Evolutionary conservation across 2,329 filamentous ascomycete genomes (phyloP).

Genomic region (Sphaerostilbella broomeana): DNA sequence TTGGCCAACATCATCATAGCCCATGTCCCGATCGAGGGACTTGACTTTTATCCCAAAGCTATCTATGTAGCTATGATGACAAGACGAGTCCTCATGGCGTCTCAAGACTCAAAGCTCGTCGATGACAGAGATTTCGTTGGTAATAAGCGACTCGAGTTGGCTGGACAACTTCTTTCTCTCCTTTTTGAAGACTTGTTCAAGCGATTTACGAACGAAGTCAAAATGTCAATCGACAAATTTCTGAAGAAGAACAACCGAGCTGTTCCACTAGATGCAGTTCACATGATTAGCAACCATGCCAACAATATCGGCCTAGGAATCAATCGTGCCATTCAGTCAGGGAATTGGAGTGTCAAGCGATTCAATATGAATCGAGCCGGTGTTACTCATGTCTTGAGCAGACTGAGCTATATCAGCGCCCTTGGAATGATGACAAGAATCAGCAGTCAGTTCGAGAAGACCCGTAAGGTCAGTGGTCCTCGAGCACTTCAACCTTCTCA

Average conservation of each 20-base stretch:
- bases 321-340: slow-evolving; percentile 92
- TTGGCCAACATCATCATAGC: slow-evolving; percentile 89
- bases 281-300: slow-evolving; percentile 76
- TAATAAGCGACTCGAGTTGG: slow-evolving; percentile 92
- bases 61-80: slow-evolving; percentile 97
- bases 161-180: slow-evolving; percentile 86
- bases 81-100: slow-evolving; percentile 89
- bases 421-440: slow-evolving; percentile 99
- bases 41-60: slow-evolving; percentile 96
- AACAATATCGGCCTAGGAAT: slow-evolving; percentile 87
- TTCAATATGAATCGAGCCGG: slow-evolving; percentile 98
- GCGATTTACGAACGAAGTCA: slow-evolving; percentile 82
- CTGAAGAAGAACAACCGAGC: slow-evolving; percentile 89
- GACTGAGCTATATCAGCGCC: slow-evolving; percentile 91
- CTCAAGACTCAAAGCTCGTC: slow-evolving; percentile 80
- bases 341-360: slow-evolving; percentile 96
- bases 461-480: slow-evolving; percentile 89
- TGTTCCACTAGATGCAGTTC: slow-evolving; percentile 78
- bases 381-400: slow-evolving; percentile 91
- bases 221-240: slow-evolving; percentile 90
- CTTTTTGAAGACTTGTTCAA: slow-evolving; percentile 98
- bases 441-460: slow-evolving; percentile 98
- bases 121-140: slow-evolving; percentile 97
- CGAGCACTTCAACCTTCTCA: slow-evolving; percentile 94
- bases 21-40: slow-evolving; percentile 82